phyloP scores from a whole-genome alignment of 2,329 filamentous ascomycete genomes.

The Trichoderma afroharzianum region DNA sequence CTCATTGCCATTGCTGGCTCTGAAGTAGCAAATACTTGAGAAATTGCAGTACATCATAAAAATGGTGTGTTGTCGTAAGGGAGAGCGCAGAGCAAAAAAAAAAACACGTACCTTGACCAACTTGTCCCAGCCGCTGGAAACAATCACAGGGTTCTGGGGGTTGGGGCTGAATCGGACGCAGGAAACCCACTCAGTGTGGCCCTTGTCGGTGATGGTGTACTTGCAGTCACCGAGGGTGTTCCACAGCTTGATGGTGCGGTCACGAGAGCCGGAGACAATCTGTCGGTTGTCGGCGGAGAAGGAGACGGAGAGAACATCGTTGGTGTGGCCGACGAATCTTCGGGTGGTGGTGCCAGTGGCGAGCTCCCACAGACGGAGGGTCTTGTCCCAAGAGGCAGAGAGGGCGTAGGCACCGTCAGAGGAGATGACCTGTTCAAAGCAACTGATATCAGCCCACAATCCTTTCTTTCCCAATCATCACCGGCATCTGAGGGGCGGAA shows the following conservation, averaged over 20 bases:
- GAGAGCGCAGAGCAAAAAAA: constrained; percentile 6
- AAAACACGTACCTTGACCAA: constrained; percentile 87
- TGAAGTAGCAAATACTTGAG: constrained; percentile 99
- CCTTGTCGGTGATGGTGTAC: constrained; percentile 99
- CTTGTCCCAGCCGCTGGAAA: constrained; percentile 99
- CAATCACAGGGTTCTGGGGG: constrained; percentile 99
- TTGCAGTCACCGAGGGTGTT: constrained; percentile 99
- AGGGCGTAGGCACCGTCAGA: constrained; percentile 99
- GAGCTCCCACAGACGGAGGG: constrained; percentile 98
- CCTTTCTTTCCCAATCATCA: not conserved
- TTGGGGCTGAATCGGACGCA: constrained; percentile 99
- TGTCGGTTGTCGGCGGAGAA: constrained; percentile 99
- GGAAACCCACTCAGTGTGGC: constrained; percentile 99
- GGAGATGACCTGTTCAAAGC: constrained; percentile 76
- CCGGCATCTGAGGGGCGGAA: constrained; percentile 33
- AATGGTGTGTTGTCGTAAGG: constrained; percentile 7
- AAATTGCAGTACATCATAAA: constrained; percentile 85
- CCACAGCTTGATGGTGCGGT: constrained; percentile 99
- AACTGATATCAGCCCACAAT: constrained; percentile 24
- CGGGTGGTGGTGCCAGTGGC: constrained; percentile 95
- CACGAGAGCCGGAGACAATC: constrained; percentile 97
- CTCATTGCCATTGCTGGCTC: constrained; percentile 91
- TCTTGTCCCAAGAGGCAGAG: constrained; percentile 99
- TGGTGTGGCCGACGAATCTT: constrained; percentile 98
- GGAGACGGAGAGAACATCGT: constrained; percentile 98